Conservation (phyloP, 2,329 filamentous ascomycete species). For the Periconia macrospinosa region DNA sequence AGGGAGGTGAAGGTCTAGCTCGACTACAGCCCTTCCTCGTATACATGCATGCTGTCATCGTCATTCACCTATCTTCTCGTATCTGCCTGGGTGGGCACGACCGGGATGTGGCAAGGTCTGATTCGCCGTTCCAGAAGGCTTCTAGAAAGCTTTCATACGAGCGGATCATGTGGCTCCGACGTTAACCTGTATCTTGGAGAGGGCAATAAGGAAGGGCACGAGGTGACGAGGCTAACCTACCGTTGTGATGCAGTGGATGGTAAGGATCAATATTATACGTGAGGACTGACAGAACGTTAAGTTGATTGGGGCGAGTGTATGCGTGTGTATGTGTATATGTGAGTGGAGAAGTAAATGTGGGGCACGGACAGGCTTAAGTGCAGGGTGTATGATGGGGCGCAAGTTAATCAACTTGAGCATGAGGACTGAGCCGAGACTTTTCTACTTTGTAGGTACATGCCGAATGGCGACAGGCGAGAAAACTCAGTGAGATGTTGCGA, state of each 20-base stretch:
- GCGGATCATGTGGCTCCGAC: background rate
- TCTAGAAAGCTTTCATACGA: conserved; percentile 2
- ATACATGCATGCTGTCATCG: too few species aligned
- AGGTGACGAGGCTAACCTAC: conserved; percentile 1
- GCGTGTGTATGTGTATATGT: background rate
- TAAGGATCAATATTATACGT: background rate
- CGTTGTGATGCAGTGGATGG: background rate
- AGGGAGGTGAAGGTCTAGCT: too few species aligned
- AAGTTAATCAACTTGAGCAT: too few species aligned
- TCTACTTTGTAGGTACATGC: too few species aligned
- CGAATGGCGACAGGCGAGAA: too few species aligned
- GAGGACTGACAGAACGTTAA: background rate
- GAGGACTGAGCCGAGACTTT: too few species aligned
- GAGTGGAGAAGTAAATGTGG: background rate
- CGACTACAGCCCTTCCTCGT: too few species aligned
- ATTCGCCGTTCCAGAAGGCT: conserved; percentile 1
- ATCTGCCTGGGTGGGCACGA: too few species aligned
- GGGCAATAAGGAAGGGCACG: conserved; percentile 1
- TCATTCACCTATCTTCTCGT: too few species aligned
- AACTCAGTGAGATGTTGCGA: too few species aligned
- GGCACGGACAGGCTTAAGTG: background rate
- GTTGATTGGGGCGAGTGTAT: background rate
- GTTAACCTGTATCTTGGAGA: background rate
- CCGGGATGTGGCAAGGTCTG: too few species aligned
- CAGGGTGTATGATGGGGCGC: background rate